Evolutionary conservation across 805 yeast genomes (phyloP).

Genomic region (Cyberlindnera maritima): DNA sequence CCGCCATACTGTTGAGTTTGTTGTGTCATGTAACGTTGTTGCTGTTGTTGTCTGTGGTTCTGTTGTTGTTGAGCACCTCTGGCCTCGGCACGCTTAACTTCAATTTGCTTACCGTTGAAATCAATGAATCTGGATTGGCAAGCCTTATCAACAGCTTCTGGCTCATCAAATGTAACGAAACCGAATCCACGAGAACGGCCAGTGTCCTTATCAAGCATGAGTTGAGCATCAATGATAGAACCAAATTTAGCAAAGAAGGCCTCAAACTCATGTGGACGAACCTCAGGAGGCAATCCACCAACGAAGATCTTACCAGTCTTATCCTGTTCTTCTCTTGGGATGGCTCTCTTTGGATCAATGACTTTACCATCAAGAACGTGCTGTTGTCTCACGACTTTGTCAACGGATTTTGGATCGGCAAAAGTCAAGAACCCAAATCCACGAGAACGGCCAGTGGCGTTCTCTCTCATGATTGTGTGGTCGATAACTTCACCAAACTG

Average conservation of each 20-base stretch:
- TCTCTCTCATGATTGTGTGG: constrained; percentile 90
- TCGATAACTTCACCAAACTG: constrained; percentile 89
- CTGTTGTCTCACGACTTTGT: constrained; percentile 78
- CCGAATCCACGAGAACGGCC: constrained; percentile 98
- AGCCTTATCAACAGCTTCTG: constrained; percentile 89
- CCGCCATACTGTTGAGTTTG: constrained; percentile 23
- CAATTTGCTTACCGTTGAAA: constrained; percentile 83
- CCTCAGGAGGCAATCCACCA: constrained; percentile 94
- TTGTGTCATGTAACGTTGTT: constrained; percentile 20
- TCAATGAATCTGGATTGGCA: constrained; percentile 77
- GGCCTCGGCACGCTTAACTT: constrained; percentile 82
- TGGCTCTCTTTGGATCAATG: constrained; percentile 96
- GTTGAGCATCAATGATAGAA: constrained; percentile 88
- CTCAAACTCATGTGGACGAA: constrained; percentile 86
- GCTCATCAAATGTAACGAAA: constrained; percentile 91
- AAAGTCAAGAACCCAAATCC: constrained; percentile 95
- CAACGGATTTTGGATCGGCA: constrained; percentile 76
- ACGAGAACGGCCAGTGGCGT: constrained; percentile 80
- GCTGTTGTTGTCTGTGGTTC: constrained; percentile 32
- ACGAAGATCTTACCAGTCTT: constrained; percentile 95
- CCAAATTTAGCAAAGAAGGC: constrained; percentile 86
- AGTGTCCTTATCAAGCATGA: constrained; percentile 96
- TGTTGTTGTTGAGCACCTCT: constrained; percentile 60
- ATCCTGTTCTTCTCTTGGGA: constrained; percentile 96
- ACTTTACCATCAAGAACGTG: constrained; percentile 93